A percentile compares a stretch with the other conserved stretches of the same genome.
These are phyloP conservation scores for Carex scoparia DNA, from an alignment of 176 grass and related monocot genomes.

Conservation along the genomic window DNA sequence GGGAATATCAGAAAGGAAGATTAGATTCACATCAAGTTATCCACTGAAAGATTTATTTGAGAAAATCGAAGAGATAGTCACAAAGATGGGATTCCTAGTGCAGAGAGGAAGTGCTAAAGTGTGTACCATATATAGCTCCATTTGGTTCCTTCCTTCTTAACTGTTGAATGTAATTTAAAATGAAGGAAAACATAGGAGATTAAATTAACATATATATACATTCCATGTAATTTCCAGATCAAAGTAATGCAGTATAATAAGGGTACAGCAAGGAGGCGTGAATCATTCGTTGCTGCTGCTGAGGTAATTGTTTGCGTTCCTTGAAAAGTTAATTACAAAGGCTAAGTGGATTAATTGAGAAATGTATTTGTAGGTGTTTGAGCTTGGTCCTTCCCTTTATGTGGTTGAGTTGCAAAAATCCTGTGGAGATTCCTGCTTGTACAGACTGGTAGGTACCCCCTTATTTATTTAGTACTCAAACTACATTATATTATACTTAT, in stretches of 20 bases:
- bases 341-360: not conserved
- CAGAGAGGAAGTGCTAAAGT: slow-evolving; percentile 49
- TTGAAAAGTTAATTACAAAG: not conserved
- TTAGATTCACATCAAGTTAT: slow-evolving; percentile 70
- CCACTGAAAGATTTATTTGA: slow-evolving; percentile 43
- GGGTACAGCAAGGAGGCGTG: slow-evolving; percentile 21
- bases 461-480: not conserved
- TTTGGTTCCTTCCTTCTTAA: not conserved
- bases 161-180: not conserved
- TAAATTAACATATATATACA: slow-evolving; percentile 1
- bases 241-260: slow-evolving; percentile 37
- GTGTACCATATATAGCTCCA: not conserved
- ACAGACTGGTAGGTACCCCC: slow-evolving; percentile 53
- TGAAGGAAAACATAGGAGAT: not conserved
- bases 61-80: slow-evolving; percentile 47
- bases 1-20: slow-evolving; percentile 64
- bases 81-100: slow-evolving; percentile 45
- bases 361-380: slow-evolving; percentile 53
- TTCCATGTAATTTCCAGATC: slow-evolving; percentile 40
- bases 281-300: slow-evolving; percentile 35
- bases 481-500: not conserved
- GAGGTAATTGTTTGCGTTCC: slow-evolving; percentile 40
- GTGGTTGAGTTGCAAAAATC: slow-evolving; percentile 73
- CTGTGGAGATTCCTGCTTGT: slow-evolving; percentile 53
- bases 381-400: slow-evolving; percentile 60